Evolutionary conservation across 2,329 filamentous ascomycete genomes (phyloP).

Genomic region (Geosmithia morbida): DNA sequence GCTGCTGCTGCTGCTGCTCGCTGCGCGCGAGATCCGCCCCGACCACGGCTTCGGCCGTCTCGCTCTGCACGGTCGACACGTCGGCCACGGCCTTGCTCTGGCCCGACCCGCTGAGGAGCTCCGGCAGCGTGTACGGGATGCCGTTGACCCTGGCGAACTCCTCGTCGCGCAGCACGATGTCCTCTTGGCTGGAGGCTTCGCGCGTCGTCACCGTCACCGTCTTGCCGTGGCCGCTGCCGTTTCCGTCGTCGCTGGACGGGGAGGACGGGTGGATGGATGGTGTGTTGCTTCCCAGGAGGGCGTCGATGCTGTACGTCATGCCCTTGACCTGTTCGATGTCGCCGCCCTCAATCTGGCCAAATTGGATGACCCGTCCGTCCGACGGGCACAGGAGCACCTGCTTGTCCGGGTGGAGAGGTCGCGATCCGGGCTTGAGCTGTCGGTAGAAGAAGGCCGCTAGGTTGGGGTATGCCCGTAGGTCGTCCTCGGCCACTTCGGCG

Average conservation of each 20-base stretch:
- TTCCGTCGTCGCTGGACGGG: conserved; percentile 8
- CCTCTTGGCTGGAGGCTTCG: conserved; percentile 34
- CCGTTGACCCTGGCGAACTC: conserved; percentile 92
- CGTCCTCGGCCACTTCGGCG: conserved; percentile 73
- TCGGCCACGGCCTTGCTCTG: conserved; percentile 44
- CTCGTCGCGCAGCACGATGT: conserved; percentile 65
- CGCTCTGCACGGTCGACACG: conserved; percentile 54
- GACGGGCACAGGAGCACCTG: conserved; percentile 76
- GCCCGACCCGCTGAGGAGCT: conserved; percentile 62
- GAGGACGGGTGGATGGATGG: conserved; percentile 29
- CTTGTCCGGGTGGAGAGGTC: conserved; percentile 69
- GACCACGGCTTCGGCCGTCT: conserved; percentile 60
- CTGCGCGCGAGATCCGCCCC: conserved; percentile 54
- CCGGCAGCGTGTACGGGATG: conserved; percentile 85
- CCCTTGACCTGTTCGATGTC: conserved; percentile 98
- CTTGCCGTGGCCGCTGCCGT: conserved; percentile 8
- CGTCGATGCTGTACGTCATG: conserved; percentile 93
- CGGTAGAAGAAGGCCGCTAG: conserved; percentile 96
- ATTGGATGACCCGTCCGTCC: conserved; percentile 84
- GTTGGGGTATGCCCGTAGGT: conserved; percentile 83
- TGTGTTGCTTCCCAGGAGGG: conserved; percentile 61
- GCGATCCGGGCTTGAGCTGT: conserved; percentile 73
- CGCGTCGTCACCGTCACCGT: conserved; percentile 10
- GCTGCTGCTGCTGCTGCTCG: conserved; percentile 34
- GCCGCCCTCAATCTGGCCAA: conserved; percentile 79